A percentile compares a stretch with the other conserved stretches of the same genome.
These are phyloP conservation scores for Eleusine indica DNA, from an alignment of 176 grass and related monocot species.

Conservation along the genomic window DNA sequence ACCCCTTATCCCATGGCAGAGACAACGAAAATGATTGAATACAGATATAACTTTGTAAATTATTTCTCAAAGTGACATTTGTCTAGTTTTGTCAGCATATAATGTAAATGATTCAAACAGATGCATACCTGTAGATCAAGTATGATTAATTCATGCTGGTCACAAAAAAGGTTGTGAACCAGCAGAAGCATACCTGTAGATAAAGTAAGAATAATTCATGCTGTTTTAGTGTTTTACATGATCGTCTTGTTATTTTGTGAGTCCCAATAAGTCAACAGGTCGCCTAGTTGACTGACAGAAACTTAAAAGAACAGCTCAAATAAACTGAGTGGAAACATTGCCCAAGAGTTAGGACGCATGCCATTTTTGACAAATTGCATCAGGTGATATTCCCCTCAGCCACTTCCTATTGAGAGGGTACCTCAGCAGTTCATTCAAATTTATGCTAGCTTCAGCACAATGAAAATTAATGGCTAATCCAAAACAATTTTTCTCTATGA, in stretches of 20 bases:
- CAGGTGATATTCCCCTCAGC: not conserved
- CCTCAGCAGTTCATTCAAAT: not conserved
- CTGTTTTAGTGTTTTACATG: not conserved
- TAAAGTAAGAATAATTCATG: too few relatives aligned
- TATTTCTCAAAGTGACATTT: not conserved
- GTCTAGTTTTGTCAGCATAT: not conserved
- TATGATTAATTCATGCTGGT: not conserved
- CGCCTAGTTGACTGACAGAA: not conserved
- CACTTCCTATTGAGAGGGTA: slow-evolving; percentile 6
- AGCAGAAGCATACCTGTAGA: too few relatives aligned
- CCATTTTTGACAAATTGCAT: slow-evolving; percentile 9
- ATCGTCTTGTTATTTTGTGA: not conserved
- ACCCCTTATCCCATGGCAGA: not conserved
- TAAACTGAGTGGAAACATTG: not conserved
- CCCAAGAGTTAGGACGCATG: not conserved
- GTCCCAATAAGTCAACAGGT: not conserved
- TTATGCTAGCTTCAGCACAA: not conserved
- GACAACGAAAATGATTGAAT: not conserved
- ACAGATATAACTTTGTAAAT: not conserved
- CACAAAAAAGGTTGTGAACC: not conserved
- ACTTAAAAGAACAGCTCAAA: not conserved
- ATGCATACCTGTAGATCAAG: slow-evolving; percentile 18
- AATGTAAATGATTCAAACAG: not conserved
- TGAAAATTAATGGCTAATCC: not conserved
- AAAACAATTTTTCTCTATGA: too few relatives aligned